Percentiles rank a stretch among this genome's conserved stretches.
Evolutionary conservation across 352 stramenopile genomes (phyloP).

Genomic region (Globisporangium splendens): DNA sequence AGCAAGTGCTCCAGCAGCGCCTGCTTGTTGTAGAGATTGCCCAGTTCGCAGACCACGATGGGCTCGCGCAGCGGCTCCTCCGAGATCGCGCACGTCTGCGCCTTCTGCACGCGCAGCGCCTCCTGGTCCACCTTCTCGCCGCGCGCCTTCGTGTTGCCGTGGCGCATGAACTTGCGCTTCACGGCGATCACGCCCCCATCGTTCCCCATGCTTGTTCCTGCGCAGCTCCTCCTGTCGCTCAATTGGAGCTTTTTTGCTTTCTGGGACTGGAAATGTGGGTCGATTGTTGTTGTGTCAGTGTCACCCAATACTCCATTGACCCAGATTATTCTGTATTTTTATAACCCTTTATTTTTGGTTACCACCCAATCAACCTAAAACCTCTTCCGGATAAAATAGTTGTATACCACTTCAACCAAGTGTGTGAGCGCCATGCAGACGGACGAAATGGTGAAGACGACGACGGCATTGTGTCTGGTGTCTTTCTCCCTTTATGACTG

Average conservation of each 20-base stretch:
- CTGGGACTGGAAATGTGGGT: background rate
- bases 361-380: too few species aligned
- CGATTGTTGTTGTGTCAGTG: too few species aligned
- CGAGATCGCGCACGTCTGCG: constrained; percentile 77
- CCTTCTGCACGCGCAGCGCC: constrained; percentile 48
- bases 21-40: constrained; percentile 93
- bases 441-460: too few species aligned
- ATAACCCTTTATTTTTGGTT: too few species aligned
- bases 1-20: constrained; percentile 80
- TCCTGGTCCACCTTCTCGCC: constrained; percentile 68
- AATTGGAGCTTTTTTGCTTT: background rate
- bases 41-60: constrained; percentile 85
- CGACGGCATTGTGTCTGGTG: too few species aligned
- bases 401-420: too few species aligned
- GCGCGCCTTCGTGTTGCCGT: constrained; percentile 72
- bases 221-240: constrained; percentile 13
- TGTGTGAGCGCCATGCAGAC: too few species aligned
- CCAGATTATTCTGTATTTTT: too few species aligned
- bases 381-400: too few species aligned
- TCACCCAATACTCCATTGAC: too few species aligned
- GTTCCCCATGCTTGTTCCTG: constrained; percentile 74
- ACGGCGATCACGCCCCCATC: constrained; percentile 93
- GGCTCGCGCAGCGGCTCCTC: constrained; percentile 76
- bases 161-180: constrained; percentile 93
- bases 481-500: too few species aligned